Evolutionary conservation across 257 asterid genomes (phyloP).

Genomic region (Ophiorrhiza pumila): DNA sequence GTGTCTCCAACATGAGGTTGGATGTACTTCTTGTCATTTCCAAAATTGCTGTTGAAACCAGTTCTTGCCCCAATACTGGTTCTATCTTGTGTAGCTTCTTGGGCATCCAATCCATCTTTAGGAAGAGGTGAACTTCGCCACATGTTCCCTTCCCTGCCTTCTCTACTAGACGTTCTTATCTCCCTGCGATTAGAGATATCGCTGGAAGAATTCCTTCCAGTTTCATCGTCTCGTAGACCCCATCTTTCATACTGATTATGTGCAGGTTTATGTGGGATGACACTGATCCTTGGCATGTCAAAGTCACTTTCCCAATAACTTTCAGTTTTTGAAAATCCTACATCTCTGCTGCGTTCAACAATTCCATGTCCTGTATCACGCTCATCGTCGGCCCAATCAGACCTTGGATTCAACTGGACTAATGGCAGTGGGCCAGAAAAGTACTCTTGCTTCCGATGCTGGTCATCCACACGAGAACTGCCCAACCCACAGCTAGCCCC

Average conservation of each 20-base stretch:
- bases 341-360: slow-evolving; percentile 56
- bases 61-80: slow-evolving; percentile 38
- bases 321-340: slow-evolving; percentile 52
- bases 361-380: slow-evolving; percentile 85
- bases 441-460: slow-evolving; percentile 43
- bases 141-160: slow-evolving; percentile 49
- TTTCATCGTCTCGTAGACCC: slow-evolving; percentile 56
- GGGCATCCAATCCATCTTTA: slow-evolving; percentile 38
- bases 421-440: slow-evolving; percentile 71
- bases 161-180: slow-evolving; percentile 46
- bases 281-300: slow-evolving; percentile 68
- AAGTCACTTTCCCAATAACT: slow-evolving; percentile 78
- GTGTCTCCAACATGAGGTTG: slow-evolving; percentile 43
- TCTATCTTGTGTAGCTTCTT: slow-evolving; percentile 33
- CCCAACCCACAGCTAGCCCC: slow-evolving; percentile 35
- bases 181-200: slow-evolving; percentile 54
- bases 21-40: slow-evolving; percentile 42
- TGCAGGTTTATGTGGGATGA: slow-evolving; percentile 63
- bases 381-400: slow-evolving; percentile 98
- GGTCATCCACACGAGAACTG: slow-evolving; percentile 30
- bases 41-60: slow-evolving; percentile 36
- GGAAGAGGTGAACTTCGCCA: slow-evolving; percentile 54
- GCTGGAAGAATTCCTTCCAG: slow-evolving; percentile 47
- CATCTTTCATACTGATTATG: slow-evolving; percentile 50
- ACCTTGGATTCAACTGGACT: slow-evolving; percentile 72